Conservation (phyloP, 2,329 filamentous ascomycete genomes). For the Microsporum canis region DNA sequence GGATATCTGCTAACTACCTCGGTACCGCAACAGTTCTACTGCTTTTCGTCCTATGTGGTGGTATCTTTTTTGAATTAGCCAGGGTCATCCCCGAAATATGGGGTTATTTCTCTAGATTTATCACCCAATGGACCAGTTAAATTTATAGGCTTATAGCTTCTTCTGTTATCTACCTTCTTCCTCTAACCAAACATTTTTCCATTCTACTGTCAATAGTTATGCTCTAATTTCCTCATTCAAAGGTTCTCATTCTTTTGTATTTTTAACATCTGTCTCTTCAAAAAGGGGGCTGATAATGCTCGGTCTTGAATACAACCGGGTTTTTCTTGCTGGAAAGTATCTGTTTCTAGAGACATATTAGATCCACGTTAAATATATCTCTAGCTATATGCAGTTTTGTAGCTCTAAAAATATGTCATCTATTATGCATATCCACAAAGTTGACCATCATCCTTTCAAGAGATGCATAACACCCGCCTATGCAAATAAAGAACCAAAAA, state of each 20-base stretch:
- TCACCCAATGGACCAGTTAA: constrained; percentile 14
- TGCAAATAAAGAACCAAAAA: background rate
- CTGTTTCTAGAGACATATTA: background rate
- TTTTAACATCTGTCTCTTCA: background rate
- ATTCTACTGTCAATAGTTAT: background rate
- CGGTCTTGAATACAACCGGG: background rate
- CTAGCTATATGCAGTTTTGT: background rate
- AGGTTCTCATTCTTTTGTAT: background rate
- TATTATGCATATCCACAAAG: background rate
- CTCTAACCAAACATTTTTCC: background rate
- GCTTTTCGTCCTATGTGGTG: constrained; percentile 53
- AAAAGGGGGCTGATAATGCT: background rate
- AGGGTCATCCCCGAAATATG: constrained; percentile 34
- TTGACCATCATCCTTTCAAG: background rate
- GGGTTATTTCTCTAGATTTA: constrained; percentile 15
- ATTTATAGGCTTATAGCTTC: background rate
- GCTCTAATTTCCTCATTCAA: background rate
- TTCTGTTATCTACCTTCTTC: background rate
- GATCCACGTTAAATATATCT: background rate
- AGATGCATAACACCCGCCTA: background rate
- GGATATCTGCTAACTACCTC: background rate
- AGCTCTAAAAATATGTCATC: background rate
- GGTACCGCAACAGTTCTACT: constrained; percentile 40
- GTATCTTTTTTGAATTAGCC: constrained; percentile 47
- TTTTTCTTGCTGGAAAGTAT: background rate